These are phyloP conservation scores for Ceratobasidium sp. DNA, from an alignment of 1,284 basidiomycete species.

Conservation along the genomic window DNA sequence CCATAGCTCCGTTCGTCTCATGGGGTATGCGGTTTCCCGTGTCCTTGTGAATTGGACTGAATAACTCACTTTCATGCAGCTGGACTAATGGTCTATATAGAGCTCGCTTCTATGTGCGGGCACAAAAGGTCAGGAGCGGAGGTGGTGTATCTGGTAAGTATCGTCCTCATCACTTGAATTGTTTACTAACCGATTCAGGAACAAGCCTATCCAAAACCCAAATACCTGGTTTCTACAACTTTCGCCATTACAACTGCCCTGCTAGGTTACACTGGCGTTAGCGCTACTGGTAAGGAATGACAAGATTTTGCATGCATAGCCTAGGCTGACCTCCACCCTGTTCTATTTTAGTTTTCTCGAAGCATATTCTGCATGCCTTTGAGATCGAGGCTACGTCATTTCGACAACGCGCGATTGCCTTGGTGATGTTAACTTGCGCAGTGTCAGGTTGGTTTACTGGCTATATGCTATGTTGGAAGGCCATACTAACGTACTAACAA, in stretches of 20 bases:
- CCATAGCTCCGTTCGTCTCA: conserved; percentile 44
- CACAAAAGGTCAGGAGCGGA: conserved; percentile 56
- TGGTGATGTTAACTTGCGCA: conserved; percentile 44
- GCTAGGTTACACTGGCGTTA: conserved; percentile 47
- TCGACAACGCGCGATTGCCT: conserved; percentile 44
- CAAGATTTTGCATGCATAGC: too few species aligned
- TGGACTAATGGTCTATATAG: conserved; percentile 44
- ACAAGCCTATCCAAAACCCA: conserved; percentile 53
- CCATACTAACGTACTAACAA: neutral
- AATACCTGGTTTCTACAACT: conserved; percentile 50
- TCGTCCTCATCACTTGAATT: neutral
- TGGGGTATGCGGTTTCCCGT: neutral
- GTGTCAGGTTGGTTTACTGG: conserved; percentile 42
- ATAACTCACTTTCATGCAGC: too few species aligned
- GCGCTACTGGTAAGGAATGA: neutral
- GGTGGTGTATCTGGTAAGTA: conserved; percentile 52
- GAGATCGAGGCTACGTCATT: conserved; percentile 42
- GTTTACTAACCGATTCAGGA: conserved; percentile 43
- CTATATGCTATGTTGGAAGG: neutral
- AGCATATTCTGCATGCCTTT: conserved; percentile 45
- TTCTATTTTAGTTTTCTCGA: conserved; percentile 43
- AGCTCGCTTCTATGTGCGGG: conserved; percentile 46
- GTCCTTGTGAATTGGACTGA: neutral
- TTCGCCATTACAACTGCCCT: conserved; percentile 56
- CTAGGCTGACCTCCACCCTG: too few species aligned